Evolutionary conservation across 495 filamentous ascomycete species (phyloP), one percentile per base, ranked within the genome.

Genomic region (Niebla homalea): DNA sequence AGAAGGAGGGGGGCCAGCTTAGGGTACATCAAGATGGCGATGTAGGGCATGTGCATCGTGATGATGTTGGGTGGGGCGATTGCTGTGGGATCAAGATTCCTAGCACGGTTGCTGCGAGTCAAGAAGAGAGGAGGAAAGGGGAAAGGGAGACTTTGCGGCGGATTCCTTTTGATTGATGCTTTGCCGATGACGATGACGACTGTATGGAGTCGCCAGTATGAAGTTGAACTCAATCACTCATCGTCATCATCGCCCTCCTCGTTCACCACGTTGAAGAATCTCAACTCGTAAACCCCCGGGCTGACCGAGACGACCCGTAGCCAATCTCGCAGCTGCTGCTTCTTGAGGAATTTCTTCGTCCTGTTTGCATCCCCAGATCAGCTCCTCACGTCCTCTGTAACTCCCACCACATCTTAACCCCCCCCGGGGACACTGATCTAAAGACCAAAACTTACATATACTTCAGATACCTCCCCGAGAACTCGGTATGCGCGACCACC

Each of bases 341-440:
- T 98, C 86, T 98, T 98, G 70, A 98, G 85, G 83, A 93, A 98
- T 78, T 97, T 98, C 86, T 98, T 98, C 68, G 92, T 98, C 70
- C 89, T 95, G 59, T 57, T 48, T 29, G 54, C 59, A 51, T 38
- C 22, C 21, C 14, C 29, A 15, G 18, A 16, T 22, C 48, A 19
- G n/a, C 22, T 48, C 10, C 21, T 22, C 5, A 12, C 26, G 4
- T 12, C 15, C 21, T n/a, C 48, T 35, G 19, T 23, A 36, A 1
- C 20, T 22, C 14, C 29, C 20, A 21, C 25, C 22, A 11, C 40
- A 48, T 21, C 15, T 26, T 12, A 35, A 37, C 2, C 49, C 37
- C 40, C 29, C 58, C 15, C 14, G 37, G 21, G 46, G 10, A 18
- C 48, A 35, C 29, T 32, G 2, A 32, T 32, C 2, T 0, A 1